These are phyloP conservation scores for Cajanus cajan DNA, from an alignment of 306 rosid genomes.

Conservation along the genomic window DNA sequence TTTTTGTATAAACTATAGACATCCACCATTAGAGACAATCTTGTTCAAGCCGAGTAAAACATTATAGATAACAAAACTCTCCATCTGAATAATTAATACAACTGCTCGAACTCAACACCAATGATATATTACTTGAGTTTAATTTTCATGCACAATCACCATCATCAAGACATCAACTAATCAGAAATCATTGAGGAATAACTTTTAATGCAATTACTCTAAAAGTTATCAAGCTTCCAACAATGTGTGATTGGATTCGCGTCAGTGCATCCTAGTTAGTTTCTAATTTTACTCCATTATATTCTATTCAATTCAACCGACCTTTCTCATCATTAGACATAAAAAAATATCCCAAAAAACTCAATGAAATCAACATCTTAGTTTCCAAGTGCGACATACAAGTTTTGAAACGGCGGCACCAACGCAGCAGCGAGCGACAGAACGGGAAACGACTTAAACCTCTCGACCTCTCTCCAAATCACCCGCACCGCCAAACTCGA, in stretches of 20 bases:
- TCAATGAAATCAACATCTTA: not conserved
- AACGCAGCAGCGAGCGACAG: constrained; percentile 70
- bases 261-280: not conserved
- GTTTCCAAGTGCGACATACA: constrained; percentile 43
- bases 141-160: too few species aligned
- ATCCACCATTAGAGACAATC: too few species aligned
- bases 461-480: constrained; percentile 56
- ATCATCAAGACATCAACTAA: too few species aligned
- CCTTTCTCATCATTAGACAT: not conserved
- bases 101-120: too few species aligned
- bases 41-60: too few species aligned
- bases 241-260: too few species aligned
- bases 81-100: too few species aligned
- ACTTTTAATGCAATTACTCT: not conserved
- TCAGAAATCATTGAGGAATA: too few species aligned
- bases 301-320: constrained; percentile 1
- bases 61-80: too few species aligned
- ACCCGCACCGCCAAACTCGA: constrained; percentile 47
- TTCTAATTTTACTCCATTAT: not conserved
- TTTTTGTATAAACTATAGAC: too few species aligned
- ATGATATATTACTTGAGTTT: too few species aligned
- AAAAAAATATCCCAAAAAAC: not conserved
- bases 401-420: constrained; percentile 72
- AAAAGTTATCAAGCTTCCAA: not conserved
- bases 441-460: constrained; percentile 52